Conservation (phyloP, 768 basidiomycete species). For the Stropharia rugosoannulata region DNA sequence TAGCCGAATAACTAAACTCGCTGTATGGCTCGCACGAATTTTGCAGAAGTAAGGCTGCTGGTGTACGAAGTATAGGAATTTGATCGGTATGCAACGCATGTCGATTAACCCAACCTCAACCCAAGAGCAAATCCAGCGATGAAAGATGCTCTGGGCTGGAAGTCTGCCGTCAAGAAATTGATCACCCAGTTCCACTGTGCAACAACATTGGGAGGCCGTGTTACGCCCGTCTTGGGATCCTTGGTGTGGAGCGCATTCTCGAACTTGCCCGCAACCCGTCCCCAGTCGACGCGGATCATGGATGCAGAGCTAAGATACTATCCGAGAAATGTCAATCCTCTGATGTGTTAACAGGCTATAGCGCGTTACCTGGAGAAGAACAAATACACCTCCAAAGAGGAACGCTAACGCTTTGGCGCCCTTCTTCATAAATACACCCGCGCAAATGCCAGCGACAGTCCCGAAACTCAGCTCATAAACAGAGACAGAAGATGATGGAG, state of each 20-base stretch:
- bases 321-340: neutral
- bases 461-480: conserved; percentile 85
- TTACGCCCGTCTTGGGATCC: conserved; percentile 48
- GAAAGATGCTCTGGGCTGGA: conserved; percentile 89
- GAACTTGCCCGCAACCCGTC: conserved; percentile 59
- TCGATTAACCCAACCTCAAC: conserved; percentile 68
- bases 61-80: too few species aligned
- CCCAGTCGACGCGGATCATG: conserved; percentile 82
- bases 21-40: too few species aligned
- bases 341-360: neutral
- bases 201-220: conserved; percentile 59
- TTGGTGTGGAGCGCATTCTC: conserved; percentile 70
- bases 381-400: conserved; percentile 86
- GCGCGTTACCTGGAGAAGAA: conserved; percentile 77
- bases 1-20: too few species aligned
- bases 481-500: conserved; percentile 74
- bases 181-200: conserved; percentile 68
- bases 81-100: neutral
- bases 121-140: conserved; percentile 82
- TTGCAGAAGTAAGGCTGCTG: too few species aligned
- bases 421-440: conserved; percentile 94
- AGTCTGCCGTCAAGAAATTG: conserved; percentile 89
- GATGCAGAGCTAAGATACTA: conserved; percentile 81
- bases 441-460: conserved; percentile 83
- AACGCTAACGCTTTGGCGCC: conserved; percentile 85